These are phyloP conservation scores for Didymellaceae sp. DNA, from an alignment of 2,329 filamentous ascomycete genomes.

Conservation along the genomic window DNA sequence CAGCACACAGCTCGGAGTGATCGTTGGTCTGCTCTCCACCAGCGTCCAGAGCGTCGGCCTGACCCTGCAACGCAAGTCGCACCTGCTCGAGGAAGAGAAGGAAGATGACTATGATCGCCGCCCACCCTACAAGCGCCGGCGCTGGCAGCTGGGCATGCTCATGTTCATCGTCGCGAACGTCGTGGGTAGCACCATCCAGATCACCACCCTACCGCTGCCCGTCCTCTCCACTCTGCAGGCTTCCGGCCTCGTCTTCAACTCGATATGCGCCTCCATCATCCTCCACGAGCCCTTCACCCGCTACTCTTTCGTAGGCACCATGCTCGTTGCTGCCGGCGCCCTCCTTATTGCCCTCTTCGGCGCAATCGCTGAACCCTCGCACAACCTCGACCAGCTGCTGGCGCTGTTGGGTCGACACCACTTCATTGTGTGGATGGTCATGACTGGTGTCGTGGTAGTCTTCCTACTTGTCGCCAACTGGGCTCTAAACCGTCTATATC, in stretches of 20 bases:
- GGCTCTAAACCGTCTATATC: conserved; percentile 48
- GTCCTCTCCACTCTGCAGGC: conserved; percentile 90
- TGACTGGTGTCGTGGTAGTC: conserved; percentile 76
- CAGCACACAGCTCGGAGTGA: conserved; percentile 75
- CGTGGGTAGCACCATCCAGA: conserved; percentile 94
- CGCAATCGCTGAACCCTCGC: conserved; percentile 89
- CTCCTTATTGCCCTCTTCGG: conserved; percentile 92
- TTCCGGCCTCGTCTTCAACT: conserved; percentile 97
- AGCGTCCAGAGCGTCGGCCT: conserved; percentile 94
- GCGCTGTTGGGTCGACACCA: conserved; percentile 73
- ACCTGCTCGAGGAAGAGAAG: conserved; percentile 97
- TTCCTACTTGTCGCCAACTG: conserved; percentile 64
- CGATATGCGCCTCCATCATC: conserved; percentile 92
- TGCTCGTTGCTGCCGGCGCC: conserved; percentile 88
- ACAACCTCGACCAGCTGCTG: conserved; percentile 83
- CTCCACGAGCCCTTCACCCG: conserved; percentile 91
- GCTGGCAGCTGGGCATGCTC: conserved; percentile 97
- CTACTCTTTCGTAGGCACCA: conserved; percentile 88
- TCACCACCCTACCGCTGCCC: conserved; percentile 91
- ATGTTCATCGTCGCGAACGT: conserved; percentile 97
- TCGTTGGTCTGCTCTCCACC: conserved; percentile 91
- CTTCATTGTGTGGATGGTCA: conserved; percentile 88
- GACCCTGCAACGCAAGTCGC: conserved; percentile 96
- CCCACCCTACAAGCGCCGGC: conserved; percentile 84
- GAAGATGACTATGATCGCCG: conserved; percentile 76